Base-by-base conservation (phyloP, 148 eudicot species). In the Persicaria maculosa region DNA sequence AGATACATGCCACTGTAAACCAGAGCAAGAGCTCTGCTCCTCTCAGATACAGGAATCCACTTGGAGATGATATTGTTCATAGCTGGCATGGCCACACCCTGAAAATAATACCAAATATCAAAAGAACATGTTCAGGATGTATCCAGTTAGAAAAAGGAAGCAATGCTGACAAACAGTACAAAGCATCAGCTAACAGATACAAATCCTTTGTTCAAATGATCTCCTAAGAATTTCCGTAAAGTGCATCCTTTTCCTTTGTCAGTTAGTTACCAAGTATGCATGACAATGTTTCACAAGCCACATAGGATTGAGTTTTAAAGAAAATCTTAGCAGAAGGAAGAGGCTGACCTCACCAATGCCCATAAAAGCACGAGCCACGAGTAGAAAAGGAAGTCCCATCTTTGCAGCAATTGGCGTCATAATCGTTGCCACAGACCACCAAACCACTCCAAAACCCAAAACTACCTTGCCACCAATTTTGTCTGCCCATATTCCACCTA, bases 81-180 rank as follows among this genome's bases (percentile, higher is more conserved):
- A 59, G 99, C 99, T 79, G 99, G 99, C 99, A 95, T 95, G 25
- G 99, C 99, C 44, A 95, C 99, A 76, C 99, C 99, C 99, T 95
- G 84, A 22, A 52, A 84, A 72, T 72, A 77, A 78, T 81, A 68
- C 47, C 48, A 82, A 77, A 22, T 59, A 59, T 59, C 10, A 59
- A 57, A 25, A n/a, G 1, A 59, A 22, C 15, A 59, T 59, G 67
- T 15, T 59, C 31, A 59, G 67, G 36, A 59, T 12, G 43, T 59
- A 25, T 59, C 10, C 44, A 59, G 67, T 1, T 9, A 5, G 4
- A 59, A 65, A 40, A 40, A 14, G 45, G 45, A 17, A 40, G 43
- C 4, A 0, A 65, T 4, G 47, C 47, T 40, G 46, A 62, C 43
- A 16, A 65, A 65, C 46, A 43, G 15, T 65, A 65, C 40, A 62